Evolutionary conservation across 2,329 filamentous ascomycete genomes (phyloP), one percentile per base, ranked within the genome.

Genomic region (Aspergillus tubingensis): DNA sequence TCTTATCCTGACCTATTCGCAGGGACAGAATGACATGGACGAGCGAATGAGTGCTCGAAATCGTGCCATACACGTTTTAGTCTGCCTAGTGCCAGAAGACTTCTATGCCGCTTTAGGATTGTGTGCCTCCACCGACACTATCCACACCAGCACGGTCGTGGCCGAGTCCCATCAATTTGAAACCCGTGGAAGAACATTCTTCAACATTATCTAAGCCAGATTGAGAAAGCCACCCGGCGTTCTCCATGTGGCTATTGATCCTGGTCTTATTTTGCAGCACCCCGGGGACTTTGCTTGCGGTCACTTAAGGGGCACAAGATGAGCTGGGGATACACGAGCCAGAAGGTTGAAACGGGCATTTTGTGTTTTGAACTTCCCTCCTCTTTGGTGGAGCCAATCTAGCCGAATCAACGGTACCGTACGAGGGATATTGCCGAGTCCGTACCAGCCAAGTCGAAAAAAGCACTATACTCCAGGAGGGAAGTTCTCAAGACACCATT

Each of bases 401-500:
- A 47, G 15, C 27, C 25, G 39, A 54, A 54, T 17, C 19, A 36
- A 54, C 32, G 25, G 27, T 30, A 38, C 25, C 47, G 25, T 32
- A 30, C 23, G 15, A 15, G 41, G 44, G 44, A 49, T 5, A 27
- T 49, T 49, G 47, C 47, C 47, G 27, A 50, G 25, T 27, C 47
- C 25, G 47, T 30, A 15, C 47, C 47, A 50, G 13, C 8, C 8
- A 8, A 41, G 11, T 36, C 32, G 10, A 51, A 38, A 19, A 19
- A 36, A 7, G 21, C 51, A 56, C 60, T 56, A 58, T 57, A 38
- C 59, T 54, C 32, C 36, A 60, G 44, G 54, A 61, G 62, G 58
- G 25, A 66, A 60, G 30, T 59, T 58, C 59, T 63, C 36, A 62
- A 64, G 56, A 59, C 23, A 32, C 52, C 56, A 15, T 17, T 36